Percentiles rank a stretch among this genome's conserved stretches.
phyloP scores from a whole-genome alignment of 345 rosid genomes.

The Syzygium grande region DNA sequence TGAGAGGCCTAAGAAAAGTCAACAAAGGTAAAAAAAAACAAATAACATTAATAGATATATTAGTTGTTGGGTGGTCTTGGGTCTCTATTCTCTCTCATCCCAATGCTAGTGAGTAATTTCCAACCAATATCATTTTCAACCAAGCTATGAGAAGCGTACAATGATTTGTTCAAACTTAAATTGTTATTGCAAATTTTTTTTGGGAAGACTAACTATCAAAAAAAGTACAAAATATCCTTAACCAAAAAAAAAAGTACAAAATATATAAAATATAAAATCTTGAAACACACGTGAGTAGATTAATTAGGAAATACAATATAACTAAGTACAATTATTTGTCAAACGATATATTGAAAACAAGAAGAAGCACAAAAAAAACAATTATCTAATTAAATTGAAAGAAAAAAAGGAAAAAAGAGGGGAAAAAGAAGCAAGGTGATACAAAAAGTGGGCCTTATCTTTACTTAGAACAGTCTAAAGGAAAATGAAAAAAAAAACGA shows the following conservation, averaged over 20 bases:
- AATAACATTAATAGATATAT: background rate
- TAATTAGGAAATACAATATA: background rate
- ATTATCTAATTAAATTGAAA: background rate
- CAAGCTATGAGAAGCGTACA: background rate
- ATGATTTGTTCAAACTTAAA: background rate
- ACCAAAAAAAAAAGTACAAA: background rate
- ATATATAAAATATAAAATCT: background rate
- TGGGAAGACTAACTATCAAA: background rate
- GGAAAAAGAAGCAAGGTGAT: background rate
- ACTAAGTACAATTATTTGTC: background rate
- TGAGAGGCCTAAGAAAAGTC: background rate
- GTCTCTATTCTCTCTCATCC: too few species aligned
- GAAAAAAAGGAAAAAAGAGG: background rate
- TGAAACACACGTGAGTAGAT: background rate
- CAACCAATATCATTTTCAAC: background rate
- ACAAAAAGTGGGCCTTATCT: background rate
- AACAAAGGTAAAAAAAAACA: background rate
- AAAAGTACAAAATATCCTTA: background rate
- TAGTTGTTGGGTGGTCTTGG: too few species aligned
- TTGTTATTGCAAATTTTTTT: background rate
- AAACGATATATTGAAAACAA: background rate
- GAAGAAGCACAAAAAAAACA: background rate
- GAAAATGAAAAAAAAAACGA: background rate
- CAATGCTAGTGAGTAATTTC: background rate
- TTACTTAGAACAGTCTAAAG: background rate